These are phyloP conservation scores for Cutaneotrichosporon sp. DNA, from an alignment of 1,284 basidiomycete genomes.

Conservation along the genomic window DNA sequence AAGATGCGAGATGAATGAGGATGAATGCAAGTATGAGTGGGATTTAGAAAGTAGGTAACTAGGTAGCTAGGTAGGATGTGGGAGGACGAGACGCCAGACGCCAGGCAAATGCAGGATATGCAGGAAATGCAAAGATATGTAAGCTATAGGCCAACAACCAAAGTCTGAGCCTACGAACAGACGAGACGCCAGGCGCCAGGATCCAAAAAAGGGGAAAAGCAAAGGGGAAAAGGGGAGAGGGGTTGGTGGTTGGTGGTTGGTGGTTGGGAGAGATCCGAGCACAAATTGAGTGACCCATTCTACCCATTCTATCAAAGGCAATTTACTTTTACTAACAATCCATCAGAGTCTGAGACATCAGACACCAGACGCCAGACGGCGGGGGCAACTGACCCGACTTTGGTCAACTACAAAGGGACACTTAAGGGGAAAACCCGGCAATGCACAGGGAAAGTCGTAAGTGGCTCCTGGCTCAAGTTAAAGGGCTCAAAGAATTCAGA, in stretches of 20 bases:
- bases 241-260: not conserved
- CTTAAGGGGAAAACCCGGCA: not conserved
- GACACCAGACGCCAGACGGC: constrained; percentile 6
- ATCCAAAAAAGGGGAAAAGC: not conserved
- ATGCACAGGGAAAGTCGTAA: not conserved
- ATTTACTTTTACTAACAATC: no score
- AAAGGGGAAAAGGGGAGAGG: not conserved
- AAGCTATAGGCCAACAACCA: not conserved
- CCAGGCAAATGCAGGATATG: no score
- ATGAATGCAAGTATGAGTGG: not conserved
- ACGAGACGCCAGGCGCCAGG: not conserved
- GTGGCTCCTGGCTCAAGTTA: not conserved
- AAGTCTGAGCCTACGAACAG: not conserved
- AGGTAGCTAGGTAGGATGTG: not conserved
- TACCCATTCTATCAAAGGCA: not conserved
- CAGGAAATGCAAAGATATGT: not conserved
- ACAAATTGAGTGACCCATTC: not conserved
- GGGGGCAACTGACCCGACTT: not conserved
- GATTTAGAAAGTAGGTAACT: no score
- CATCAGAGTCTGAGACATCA: not conserved
- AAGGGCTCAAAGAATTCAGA: not conserved
- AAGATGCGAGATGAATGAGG: not conserved
- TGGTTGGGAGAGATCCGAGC: not conserved
- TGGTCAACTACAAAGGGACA: not conserved
- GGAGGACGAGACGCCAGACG: not conserved